Evolutionary conservation across 352 stramenopile species (phyloP).

Genomic region (Pelagophyceae sp.): DNA sequence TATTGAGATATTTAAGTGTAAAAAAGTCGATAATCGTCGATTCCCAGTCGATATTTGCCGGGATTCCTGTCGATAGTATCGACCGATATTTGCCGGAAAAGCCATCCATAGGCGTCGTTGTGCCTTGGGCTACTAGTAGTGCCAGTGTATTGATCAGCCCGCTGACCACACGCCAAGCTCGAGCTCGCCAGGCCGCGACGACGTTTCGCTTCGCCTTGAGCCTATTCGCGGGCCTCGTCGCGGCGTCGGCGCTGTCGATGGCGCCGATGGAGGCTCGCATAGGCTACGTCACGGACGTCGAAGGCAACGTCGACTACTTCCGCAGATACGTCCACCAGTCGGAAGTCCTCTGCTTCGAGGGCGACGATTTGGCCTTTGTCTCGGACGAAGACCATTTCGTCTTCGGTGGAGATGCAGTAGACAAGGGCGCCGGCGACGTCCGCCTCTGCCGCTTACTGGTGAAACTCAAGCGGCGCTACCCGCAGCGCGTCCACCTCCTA

Average conservation of each 20-base stretch:
- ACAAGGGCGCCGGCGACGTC: constrained; percentile 76
- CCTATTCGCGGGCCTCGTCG: background rate
- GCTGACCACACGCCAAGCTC: too few species aligned
- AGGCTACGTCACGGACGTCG: constrained; percentile 41
- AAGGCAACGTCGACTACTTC: constrained; percentile 45
- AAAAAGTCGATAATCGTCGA: too few species aligned
- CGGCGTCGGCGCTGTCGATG: background rate
- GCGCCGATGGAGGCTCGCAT: constrained; percentile 25
- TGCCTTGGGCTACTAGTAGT: too few species aligned
- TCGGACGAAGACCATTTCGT: constrained; percentile 59
- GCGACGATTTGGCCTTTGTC: background rate
- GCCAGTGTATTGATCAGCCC: too few species aligned
- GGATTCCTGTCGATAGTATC: too few species aligned
- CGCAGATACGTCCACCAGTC: background rate
- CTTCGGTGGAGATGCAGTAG: constrained; percentile 74
- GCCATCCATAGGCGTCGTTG: too few species aligned
- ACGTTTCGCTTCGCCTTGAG: too few species aligned
- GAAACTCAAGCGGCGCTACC: constrained; percentile 66
- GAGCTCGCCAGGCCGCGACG: too few species aligned
- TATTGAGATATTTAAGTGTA: too few species aligned
- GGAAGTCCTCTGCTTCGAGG: background rate
- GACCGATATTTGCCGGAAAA: too few species aligned
- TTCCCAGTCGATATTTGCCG: too few species aligned
- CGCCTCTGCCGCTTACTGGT: constrained; percentile 56
- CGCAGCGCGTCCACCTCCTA: constrained; percentile 73